Evolutionary conservation across 805 yeast genomes (phyloP).

Genomic region (Metschnikowia peoriensis): DNA sequence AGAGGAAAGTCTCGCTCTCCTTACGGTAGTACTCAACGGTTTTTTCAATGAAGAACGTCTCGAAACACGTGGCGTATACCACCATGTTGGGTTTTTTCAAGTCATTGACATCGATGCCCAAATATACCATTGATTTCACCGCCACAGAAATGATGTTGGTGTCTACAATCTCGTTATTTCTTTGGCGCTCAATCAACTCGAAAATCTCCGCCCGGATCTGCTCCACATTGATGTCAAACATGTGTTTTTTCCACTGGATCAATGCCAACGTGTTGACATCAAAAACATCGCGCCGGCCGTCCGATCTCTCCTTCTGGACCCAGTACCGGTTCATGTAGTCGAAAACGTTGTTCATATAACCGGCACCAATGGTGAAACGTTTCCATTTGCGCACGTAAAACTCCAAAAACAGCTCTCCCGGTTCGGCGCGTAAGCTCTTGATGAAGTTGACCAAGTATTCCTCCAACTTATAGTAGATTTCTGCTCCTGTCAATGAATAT

Average conservation of each 20-base stretch:
- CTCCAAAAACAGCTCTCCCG: slow-evolving; percentile 25
- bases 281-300: slow-evolving; percentile 83
- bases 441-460: slow-evolving; percentile 64
- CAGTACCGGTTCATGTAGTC: slow-evolving; percentile 96
- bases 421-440: slow-evolving; percentile 45
- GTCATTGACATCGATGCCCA: slow-evolving; percentile 91
- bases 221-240: slow-evolving; percentile 68
- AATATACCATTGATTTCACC: slow-evolving; percentile 79
- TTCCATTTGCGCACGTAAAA: slow-evolving; percentile 68
- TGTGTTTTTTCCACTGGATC: slow-evolving; percentile 80
- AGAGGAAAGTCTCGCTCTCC: slow-evolving; percentile 67
- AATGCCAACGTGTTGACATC: slow-evolving; percentile 89
- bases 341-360: slow-evolving; percentile 86
- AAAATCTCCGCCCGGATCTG: slow-evolving; percentile 67
- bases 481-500: slow-evolving; percentile 78
- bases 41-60: slow-evolving; percentile 67
- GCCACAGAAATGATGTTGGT: slow-evolving; percentile 66
- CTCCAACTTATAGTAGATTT: slow-evolving; percentile 72
- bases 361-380: slow-evolving; percentile 87
- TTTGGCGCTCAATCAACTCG: slow-evolving; percentile 70
- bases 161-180: slow-evolving; percentile 74
- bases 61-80: slow-evolving; percentile 80
- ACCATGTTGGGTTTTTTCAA: slow-evolving; percentile 79
- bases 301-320: slow-evolving; percentile 95
- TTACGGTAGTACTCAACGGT: slow-evolving; percentile 64